Percentiles rank a stretch among this genome's conserved stretches.
phyloP scores from a whole-genome alignment of 495 filamentous ascomycete species.

The Aspergillus haitiensis region DNA sequence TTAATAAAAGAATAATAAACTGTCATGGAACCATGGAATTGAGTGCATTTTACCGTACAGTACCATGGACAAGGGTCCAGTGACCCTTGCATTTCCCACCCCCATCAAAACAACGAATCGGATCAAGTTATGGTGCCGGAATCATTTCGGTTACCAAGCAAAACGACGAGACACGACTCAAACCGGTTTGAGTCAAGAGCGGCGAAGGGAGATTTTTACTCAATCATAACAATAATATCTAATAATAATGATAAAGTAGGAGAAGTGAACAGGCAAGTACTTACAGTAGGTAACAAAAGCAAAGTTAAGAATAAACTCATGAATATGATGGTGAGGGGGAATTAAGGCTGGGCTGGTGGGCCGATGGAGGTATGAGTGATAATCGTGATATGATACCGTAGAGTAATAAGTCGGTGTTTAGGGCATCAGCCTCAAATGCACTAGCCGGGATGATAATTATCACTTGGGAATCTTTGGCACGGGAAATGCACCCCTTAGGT shows the following conservation, averaged over 20 bases:
- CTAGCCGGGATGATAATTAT: too few relatives aligned
- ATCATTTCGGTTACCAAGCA: slow-evolving; percentile 18
- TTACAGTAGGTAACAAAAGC: too few relatives aligned
- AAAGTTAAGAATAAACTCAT: too few relatives aligned
- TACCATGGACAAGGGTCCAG: slow-evolving; percentile 19
- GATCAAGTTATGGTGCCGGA: slow-evolving; percentile 8
- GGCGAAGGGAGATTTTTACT: neutral
- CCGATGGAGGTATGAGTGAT: too few relatives aligned
- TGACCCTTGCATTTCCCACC: slow-evolving; percentile 28
- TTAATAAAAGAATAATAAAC: slow-evolving; percentile 20
- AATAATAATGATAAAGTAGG: too few relatives aligned
- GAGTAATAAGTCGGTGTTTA: neutral
- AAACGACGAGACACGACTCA: neutral
- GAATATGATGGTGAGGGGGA: too few relatives aligned
- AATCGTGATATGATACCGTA: neutral
- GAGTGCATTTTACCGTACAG: slow-evolving; percentile 18
- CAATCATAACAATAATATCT: too few relatives aligned
- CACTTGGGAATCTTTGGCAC: too few relatives aligned
- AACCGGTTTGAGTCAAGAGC: neutral
- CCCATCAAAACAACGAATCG: slow-evolving; percentile 20
- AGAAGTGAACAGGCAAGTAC: too few relatives aligned
- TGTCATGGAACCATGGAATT: slow-evolving; percentile 25
- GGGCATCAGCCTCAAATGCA: neutral
- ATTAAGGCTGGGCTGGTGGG: too few relatives aligned
- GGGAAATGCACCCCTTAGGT: too few relatives aligned